A percentile compares a stretch with the other conserved stretches of the same genome.
These are phyloP conservation scores for Hypoxylon sp. DNA, from an alignment of 2,329 filamentous ascomycete species.

Conservation along the genomic window DNA sequence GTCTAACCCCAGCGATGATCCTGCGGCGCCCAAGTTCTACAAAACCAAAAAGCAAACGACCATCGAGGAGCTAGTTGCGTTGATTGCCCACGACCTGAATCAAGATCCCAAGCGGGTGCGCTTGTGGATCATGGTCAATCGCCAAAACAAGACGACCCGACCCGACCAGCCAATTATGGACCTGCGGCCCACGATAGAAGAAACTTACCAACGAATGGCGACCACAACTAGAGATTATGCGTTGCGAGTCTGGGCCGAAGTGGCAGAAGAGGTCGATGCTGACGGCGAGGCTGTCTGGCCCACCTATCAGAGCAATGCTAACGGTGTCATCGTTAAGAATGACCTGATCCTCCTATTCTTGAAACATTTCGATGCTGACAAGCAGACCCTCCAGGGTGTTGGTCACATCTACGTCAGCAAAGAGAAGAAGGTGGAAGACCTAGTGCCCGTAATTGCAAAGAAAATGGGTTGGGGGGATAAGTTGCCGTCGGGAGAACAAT, in stretches of 20 bases:
- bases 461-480: slow-evolving; percentile 90
- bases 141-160: slow-evolving; percentile 95
- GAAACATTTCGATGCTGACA: slow-evolving; percentile 88
- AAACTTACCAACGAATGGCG: slow-evolving; percentile 68
- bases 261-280: slow-evolving; percentile 74
- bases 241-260: slow-evolving; percentile 90
- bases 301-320: slow-evolving; percentile 70
- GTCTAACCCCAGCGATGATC: slow-evolving; percentile 66
- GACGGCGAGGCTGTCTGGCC: slow-evolving; percentile 82
- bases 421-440: slow-evolving; percentile 88
- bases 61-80: slow-evolving; percentile 79
- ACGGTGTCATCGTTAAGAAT: slow-evolving; percentile 70
- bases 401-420: slow-evolving; percentile 90
- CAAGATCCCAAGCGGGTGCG: slow-evolving; percentile 79
- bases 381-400: slow-evolving; percentile 81
- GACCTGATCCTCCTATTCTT: slow-evolving; percentile 86
- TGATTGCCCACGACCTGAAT: slow-evolving; percentile 78
- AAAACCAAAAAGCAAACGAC: slow-evolving; percentile 81
- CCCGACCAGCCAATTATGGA: slow-evolving; percentile 91
- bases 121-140: slow-evolving; percentile 98
- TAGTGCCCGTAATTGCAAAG: slow-evolving; percentile 81
- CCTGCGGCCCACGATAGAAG: slow-evolving; percentile 81
- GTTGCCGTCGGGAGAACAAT: slow-evolving; percentile 72
- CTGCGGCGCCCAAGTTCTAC: slow-evolving; percentile 79
- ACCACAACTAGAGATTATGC: slow-evolving; percentile 75